phyloP scores from a whole-genome alignment of 352 stramenopile genomes.

The Pythium scleroteichum region DNA sequence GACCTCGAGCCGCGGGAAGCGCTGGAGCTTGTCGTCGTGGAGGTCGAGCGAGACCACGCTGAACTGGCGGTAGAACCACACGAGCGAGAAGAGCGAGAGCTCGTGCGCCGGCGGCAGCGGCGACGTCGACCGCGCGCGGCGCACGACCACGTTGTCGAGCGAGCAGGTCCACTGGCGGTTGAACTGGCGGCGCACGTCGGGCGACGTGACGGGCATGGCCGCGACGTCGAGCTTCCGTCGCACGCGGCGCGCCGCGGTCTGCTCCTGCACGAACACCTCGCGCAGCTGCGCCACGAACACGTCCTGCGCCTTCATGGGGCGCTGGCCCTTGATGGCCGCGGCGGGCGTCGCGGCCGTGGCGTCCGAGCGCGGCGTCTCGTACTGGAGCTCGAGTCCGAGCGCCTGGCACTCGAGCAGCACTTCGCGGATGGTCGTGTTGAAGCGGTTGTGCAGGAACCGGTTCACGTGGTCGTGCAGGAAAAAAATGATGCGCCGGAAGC shows the following conservation, averaged over 20 bases:
- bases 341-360: background rate
- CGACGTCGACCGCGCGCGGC: background rate
- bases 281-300: slow-evolving; percentile 22
- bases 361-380: background rate
- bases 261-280: background rate
- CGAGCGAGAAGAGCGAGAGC: slow-evolving; percentile 6
- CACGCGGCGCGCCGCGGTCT: background rate
- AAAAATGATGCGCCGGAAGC: slow-evolving; percentile 8
- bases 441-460: slow-evolving; percentile 8
- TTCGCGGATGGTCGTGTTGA: slow-evolving; percentile 17
- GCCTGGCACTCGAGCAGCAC: slow-evolving; percentile 14
- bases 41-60: slow-evolving; percentile 5
- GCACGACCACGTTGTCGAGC: slow-evolving; percentile 9
- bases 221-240: background rate
- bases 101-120: background rate
- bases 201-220: background rate
- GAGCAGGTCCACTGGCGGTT: slow-evolving; percentile 12
- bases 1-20: slow-evolving; percentile 1
- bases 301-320: slow-evolving; percentile 12
- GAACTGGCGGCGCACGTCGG: slow-evolving; percentile 10
- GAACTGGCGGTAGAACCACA: slow-evolving; percentile 20
- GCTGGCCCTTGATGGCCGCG: background rate
- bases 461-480: slow-evolving; percentile 17
- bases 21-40: background rate
- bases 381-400: slow-evolving; percentile 12